phyloP scores from a whole-genome alignment of 257 asterid species.

The Voacanga thouarsii region DNA sequence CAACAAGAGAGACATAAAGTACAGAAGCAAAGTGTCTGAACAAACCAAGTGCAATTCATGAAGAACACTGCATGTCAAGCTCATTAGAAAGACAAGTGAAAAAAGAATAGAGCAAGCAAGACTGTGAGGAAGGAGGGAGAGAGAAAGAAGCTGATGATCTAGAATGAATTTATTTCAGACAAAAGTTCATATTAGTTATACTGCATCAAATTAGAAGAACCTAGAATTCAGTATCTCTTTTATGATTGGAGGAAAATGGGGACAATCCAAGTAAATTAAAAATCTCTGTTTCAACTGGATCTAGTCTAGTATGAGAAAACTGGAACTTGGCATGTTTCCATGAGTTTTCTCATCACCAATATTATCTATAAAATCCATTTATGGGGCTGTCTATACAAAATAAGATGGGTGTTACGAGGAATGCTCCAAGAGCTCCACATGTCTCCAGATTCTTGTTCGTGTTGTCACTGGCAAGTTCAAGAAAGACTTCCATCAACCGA shows the following conservation, averaged over 20 bases:
- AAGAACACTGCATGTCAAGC: background rate
- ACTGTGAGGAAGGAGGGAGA: background rate
- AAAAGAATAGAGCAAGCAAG: background rate
- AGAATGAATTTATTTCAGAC: background rate
- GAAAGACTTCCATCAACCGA: slow-evolving; percentile 46
- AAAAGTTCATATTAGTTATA: background rate
- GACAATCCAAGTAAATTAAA: background rate
- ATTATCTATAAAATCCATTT: background rate
- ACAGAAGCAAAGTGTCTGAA: background rate
- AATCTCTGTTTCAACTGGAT: background rate
- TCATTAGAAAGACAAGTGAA: background rate
- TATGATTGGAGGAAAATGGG: background rate
- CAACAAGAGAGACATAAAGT: background rate
- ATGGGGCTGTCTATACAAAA: background rate
- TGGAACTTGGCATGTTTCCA: background rate
- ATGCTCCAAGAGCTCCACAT: slow-evolving; percentile 60
- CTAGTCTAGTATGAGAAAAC: background rate
- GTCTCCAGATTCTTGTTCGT: slow-evolving; percentile 44
- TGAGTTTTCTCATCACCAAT: background rate
- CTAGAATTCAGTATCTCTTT: background rate
- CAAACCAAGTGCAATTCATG: background rate
- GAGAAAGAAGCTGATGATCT: too few relatives aligned
- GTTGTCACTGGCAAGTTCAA: slow-evolving; percentile 41
- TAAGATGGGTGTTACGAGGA: slow-evolving; percentile 32
- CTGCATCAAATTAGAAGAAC: background rate